Base-by-base conservation (phyloP, 164 flowering plant species). In the Annona cherimola region DNA sequence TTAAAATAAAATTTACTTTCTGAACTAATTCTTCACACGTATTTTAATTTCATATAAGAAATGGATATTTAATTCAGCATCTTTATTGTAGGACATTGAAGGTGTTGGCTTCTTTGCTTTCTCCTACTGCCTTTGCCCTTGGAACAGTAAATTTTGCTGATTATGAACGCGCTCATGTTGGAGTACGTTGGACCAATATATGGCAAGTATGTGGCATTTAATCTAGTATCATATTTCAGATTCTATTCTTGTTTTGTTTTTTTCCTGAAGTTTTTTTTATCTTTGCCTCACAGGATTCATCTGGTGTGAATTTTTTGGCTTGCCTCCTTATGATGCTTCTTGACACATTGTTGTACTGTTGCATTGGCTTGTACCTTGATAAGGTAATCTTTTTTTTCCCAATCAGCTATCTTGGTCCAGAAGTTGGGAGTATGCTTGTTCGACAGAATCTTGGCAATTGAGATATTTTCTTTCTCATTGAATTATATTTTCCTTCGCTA, bases 81-180 rank as follows among this genome's bases (percentile, higher is more conserved):
- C 74, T 69, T 69, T 72, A n/a, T 41, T 42, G 78, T 79, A 95
- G 98, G 95, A 67, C 88, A 55, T 67, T 89, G 67, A 95, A 95
- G 81, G 84, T 87, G 42, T 19, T 84, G 78, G 97, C 94, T 70
- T 93, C 99, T 67, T 81, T 93, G 70, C 94, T 95, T 84, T 95
- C 99, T 60, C 99, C 99, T 4, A 93, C 99, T 20, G 98, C 99
- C 61, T 95, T 95, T 85, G 98, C 99, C 42, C 80, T 95, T 60
- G 99, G 98, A 45, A 90, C 98, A 26, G 71, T 93, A 70, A 93
- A 95, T 78, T 91, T 95, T 82, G 99, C 98, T 76, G 98, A 95
- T 69, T 93, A 93, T 87, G 99, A 95, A 82, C 94, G 95, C 75
- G 99, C 99, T 74, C 98, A 93, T 78, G 99, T 95, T 80, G 99